Base-by-base conservation (phyloP, 2,329 filamentous ascomycete species). In the Venturia nashicola region DNA sequence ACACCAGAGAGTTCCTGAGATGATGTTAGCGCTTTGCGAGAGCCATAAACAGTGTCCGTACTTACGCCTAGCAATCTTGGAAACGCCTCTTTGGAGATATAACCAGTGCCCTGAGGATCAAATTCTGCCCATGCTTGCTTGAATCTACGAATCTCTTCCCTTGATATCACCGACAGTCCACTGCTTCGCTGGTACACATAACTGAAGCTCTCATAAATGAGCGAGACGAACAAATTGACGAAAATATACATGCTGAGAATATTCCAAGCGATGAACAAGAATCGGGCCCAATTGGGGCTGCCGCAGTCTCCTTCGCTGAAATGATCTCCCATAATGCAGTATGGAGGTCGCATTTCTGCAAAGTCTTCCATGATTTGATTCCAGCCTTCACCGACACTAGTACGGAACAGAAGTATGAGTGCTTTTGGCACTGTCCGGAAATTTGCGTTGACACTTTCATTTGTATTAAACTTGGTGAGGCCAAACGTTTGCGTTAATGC, bases 211-310 rank as follows among this genome's bases (percentile, higher is more conserved):
- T 99, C 94, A 77, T 95, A 99, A 69, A 99, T 99, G 73, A 99
- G 86, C 60, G 94, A 99, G 65, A 99, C 93, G 75, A 99, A 99
- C 72, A 99, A 79, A 72, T 93, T 97, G 72, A 97, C 93, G 71
- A 99, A 99, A 71, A 99, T 96, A 77, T 99, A 99, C 94, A 99
- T 99, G 88, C 93, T 97, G 76, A 99, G 83, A 70, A 99, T 93
- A 78, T 99, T 99, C 94, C 94, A 99, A 5, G 88, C 85, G 65
- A 97, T 91, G 78, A 99, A 99, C 11, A 99, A 80, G 42, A 86
- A 85, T 61, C 91, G 83, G 8, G 94, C 91, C 91, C 94, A 99
- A 46, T 86, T 83, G 61, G 86, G 83, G 76, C 93, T 96, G 65
- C 94, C 94, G 71, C 94, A 99, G 76, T 99, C 95, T 70, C 91